phyloP scores from a whole-genome alignment of 1,284 basidiomycete genomes.

The Malassezia furfur region DNA sequence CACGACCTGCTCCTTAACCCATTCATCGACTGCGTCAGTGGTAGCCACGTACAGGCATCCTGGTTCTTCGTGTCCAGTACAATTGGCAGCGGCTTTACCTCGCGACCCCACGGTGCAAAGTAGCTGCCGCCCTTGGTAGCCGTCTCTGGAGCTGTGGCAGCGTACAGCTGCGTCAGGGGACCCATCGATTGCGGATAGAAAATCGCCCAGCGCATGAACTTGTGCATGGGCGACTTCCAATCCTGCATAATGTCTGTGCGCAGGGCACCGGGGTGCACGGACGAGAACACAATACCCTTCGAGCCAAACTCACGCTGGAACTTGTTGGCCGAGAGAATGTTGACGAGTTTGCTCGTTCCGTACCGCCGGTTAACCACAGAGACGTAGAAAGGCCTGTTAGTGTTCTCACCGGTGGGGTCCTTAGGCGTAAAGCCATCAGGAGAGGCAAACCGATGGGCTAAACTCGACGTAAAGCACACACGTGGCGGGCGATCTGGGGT shows the following conservation, averaged over 20 bases:
- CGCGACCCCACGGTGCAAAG: slow-evolving; percentile 25
- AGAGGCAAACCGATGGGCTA: slow-evolving; percentile 16
- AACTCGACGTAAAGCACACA: slow-evolving; percentile 23
- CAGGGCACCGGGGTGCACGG: slow-evolving; percentile 25
- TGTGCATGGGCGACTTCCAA: neutral
- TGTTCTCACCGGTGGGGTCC: neutral
- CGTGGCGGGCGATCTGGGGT: slow-evolving; percentile 3
- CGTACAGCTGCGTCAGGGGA: slow-evolving; percentile 29
- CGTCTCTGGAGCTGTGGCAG: slow-evolving; percentile 17
- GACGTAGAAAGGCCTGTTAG: neutral
- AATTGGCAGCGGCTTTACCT: slow-evolving; percentile 17
- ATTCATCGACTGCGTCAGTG: slow-evolving; percentile 17
- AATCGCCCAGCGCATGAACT: neutral
- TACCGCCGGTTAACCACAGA: slow-evolving; percentile 18
- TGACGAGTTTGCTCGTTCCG: slow-evolving; percentile 21
- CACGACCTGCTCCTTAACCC: slow-evolving; percentile 27
- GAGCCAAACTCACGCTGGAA: slow-evolving; percentile 9
- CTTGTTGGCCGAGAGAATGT: slow-evolving; percentile 9
- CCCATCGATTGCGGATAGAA: slow-evolving; percentile 21
- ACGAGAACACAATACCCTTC: slow-evolving; percentile 20
- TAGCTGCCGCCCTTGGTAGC: slow-evolving; percentile 21
- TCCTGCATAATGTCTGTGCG: slow-evolving; percentile 8
- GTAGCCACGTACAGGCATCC: slow-evolving; percentile 2
- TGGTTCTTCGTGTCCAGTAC: slow-evolving; percentile 10
- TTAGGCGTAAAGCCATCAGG: slow-evolving; percentile 8